Base-by-base conservation (phyloP, 176 grass and related monocot species). In the Cymbopogon citratus region DNA sequence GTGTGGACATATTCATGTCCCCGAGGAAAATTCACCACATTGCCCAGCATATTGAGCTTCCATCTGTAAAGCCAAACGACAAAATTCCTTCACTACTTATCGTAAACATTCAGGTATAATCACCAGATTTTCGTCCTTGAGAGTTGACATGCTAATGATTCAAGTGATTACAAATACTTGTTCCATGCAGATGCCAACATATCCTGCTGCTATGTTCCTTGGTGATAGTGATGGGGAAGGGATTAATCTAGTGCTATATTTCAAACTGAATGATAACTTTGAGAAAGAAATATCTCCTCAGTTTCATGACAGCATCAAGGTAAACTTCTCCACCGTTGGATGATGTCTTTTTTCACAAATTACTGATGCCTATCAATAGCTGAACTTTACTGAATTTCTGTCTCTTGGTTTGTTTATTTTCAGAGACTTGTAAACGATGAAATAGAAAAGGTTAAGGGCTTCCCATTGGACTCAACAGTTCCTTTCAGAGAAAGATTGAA, bases 191-290 rank as follows among this genome's bases (percentile, higher is more conserved):
- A 89, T 99, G 79, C 96, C 96, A 77, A 95, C 93, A 70, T 99
- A 99, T 90, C 96, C 96, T 83, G 85, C 96, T 85, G 87, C 92
- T 73, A 83, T 99, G 85, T 95, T 95, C 74, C 96, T 99, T 64
- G 92, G 96, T 65, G 92, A 95, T 70, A 99, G 89, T 62, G 92
- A 99, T 0, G 96, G 96, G 1, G 91, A 99, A 89, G 92, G 92
- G 44, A 73, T 91, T 28, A 90, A 82, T 82, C 89, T 95, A 33
- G 91, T 99, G 33, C 70, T 95, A 48, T 93, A 99, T 77, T 99
- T 99, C 85, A 93, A 90, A 84, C 5, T 99, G 69, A 93, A 90
- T 21, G 96, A 95, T 9, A 93, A 99, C 78, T 90, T 90, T 71
- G 92, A 99, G 74, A 91, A 95, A 79, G 88, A 92, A 35, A 95